Conservation (phyloP, 2,329 filamentous ascomycete species). For the Cladobotryum protrusum region DNA sequence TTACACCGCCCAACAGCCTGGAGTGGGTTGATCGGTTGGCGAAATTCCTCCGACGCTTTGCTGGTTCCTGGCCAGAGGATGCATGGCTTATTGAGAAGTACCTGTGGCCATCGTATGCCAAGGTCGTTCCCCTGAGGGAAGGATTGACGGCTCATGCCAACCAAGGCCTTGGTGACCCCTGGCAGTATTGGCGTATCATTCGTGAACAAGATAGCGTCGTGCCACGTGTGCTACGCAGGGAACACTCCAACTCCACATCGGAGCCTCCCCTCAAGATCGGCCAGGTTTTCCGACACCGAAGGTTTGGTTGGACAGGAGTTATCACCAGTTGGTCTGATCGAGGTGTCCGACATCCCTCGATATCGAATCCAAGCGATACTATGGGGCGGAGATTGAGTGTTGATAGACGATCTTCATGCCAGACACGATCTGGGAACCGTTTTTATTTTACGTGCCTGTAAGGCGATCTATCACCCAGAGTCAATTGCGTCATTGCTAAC, state of each 20-base stretch:
- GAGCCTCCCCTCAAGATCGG: slow-evolving; percentile 58
- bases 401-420: no score
- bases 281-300: slow-evolving; percentile 74
- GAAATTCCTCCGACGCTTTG: slow-evolving; percentile 49
- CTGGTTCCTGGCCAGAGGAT: slow-evolving; percentile 51
- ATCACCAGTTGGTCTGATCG: slow-evolving; percentile 81
- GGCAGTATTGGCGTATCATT: slow-evolving; percentile 29
- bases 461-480: slow-evolving; percentile 27
- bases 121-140: slow-evolving; percentile 28
- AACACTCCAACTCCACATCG: slow-evolving; percentile 9
- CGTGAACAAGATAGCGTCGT: slow-evolving; percentile 38
- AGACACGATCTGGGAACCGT: slow-evolving; percentile 14
- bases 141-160: slow-evolving; percentile 22
- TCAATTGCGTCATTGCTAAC: background rate
- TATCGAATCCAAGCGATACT: background rate
- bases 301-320: slow-evolving; percentile 73
- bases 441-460: slow-evolving; percentile 81
- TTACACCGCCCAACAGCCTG: slow-evolving; percentile 40
- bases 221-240: slow-evolving; percentile 29
- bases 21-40: slow-evolving; percentile 58
- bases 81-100: slow-evolving; percentile 63
- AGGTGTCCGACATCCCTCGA: slow-evolving; percentile 16
- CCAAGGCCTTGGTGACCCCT: slow-evolving; percentile 23
- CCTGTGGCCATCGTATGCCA: slow-evolving; percentile 53
- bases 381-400: background rate